A percentile compares a stretch with the other conserved stretches of the same genome.
These are phyloP conservation scores for Apostasia ramifera DNA, from an alignment of 106 monocot species.

Conservation along the genomic window DNA sequence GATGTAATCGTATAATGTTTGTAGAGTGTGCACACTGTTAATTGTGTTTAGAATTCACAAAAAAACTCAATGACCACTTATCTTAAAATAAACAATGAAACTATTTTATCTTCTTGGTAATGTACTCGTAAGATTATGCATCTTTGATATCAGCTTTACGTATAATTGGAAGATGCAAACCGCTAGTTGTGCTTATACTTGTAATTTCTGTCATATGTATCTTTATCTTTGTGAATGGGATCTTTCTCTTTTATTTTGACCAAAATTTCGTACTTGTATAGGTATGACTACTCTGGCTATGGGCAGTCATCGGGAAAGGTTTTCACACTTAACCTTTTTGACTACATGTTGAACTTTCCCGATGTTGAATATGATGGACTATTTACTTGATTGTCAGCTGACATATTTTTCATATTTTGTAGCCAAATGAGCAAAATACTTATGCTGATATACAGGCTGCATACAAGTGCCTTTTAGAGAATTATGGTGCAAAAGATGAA, in stretches of 20 bases:
- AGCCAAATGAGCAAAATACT: conserved; percentile 28
- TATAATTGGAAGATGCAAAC: too few species aligned
- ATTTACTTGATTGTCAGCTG: neutral
- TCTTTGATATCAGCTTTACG: too few species aligned
- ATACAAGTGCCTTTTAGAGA: conserved; percentile 22
- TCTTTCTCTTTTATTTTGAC: neutral
- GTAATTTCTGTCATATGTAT: too few species aligned
- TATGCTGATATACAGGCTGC: conserved; percentile 31
- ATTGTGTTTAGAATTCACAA: too few species aligned
- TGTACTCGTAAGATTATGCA: too few species aligned
- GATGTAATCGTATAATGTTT: too few species aligned
- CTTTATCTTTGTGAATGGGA: too few species aligned
- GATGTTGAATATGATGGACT: neutral
- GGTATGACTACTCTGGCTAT: conserved; percentile 33
- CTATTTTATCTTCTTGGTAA: too few species aligned
- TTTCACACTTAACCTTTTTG: neutral
- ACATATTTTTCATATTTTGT: conserved; percentile 4
- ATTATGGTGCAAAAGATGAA: conserved; percentile 24
- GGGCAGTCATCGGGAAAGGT: conserved; percentile 27
- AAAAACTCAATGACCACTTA: too few species aligned
- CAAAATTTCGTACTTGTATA: conserved; percentile 6
- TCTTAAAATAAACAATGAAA: too few species aligned
- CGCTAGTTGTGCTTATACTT: too few species aligned
- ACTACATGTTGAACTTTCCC: neutral
- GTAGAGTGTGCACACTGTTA: too few species aligned